Evolutionary conservation across 2,329 filamentous ascomycete genomes (phyloP).

Genomic region (Fusarium sp.): DNA sequence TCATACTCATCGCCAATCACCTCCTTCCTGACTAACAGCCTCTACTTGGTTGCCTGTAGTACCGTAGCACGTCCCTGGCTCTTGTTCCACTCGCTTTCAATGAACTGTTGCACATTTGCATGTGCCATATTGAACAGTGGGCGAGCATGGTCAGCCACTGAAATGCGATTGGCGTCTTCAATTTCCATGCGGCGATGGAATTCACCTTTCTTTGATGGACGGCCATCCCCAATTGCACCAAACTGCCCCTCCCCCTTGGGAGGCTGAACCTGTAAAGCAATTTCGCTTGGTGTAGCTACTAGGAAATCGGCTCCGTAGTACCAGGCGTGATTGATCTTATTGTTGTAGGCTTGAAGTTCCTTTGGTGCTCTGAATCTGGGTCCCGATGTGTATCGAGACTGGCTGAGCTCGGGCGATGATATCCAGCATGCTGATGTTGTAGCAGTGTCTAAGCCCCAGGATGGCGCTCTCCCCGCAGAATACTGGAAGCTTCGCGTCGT

Average conservation of each 20-base stretch:
- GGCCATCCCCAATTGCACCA: conserved; percentile 51
- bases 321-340: conserved; percentile 47
- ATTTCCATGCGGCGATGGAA: conserved; percentile 45
- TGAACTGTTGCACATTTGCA: conserved; percentile 41
- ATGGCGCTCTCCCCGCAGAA: neutral
- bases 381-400: conserved; percentile 18
- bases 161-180: conserved; percentile 50
- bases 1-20: conserved; percentile 11
- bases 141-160: conserved; percentile 49
- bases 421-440: conserved; percentile 3
- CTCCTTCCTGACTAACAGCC: conserved; percentile 30
- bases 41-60: conserved; percentile 11
- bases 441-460: conserved; percentile 10
- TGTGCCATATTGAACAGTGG: conserved; percentile 55
- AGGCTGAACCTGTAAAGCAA: conserved; percentile 41
- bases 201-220: conserved; percentile 36
- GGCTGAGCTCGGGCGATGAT: neutral
- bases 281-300: conserved; percentile 44
- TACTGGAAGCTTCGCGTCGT: neutral
- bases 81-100: conserved; percentile 29
- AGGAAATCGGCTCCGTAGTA: conserved; percentile 51
- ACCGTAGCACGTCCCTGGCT: neutral
- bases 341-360: conserved; percentile 37
- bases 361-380: conserved; percentile 36
- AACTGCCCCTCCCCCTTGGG: conserved; percentile 42